Evolutionary conservation across 202 grass and related monocot species (phyloP), one percentile per base, ranked within the genome.

Genomic region (Elaeis oleifera): DNA sequence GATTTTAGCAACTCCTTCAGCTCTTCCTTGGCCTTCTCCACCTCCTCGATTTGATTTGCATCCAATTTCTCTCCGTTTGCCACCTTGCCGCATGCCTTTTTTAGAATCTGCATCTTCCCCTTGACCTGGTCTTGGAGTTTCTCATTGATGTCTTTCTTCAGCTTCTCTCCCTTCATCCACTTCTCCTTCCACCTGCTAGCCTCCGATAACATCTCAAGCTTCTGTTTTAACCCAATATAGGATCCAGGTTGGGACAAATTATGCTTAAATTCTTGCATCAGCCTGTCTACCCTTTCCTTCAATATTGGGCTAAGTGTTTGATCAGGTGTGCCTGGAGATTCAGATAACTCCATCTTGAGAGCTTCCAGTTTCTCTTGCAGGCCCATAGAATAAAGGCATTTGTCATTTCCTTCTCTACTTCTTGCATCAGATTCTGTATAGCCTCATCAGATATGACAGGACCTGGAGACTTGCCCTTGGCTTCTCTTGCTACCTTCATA

Each of bases 391-490:
- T 53, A 27, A 67, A 75, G 36, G 72, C 62, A 65, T 67, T 59
- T 67, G 44, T 25, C 56, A 75, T 58, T 67, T 75, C 72, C 63
- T 67, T 67, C 19, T 60, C 63, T 36, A 75, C 19, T 31, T 75
- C 63, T 67, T 75, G 22, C 1, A 25, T 67, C 18, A 60, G 18
- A 51, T 52, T 59, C 31, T 58, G 54, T 21, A 75, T 22, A n/a
- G 23, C 53, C 44, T 75, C 63, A 23, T 48, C 14, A 21, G 61
- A 75, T 23, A 75, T 67, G 16, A 25, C 13, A 11, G 26, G 24
- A 48, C 23, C 20, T n/a, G 56, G 49, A 29, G 20, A 24, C 18
- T 56, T 56, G 60, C 60, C 59, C 13, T 63, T 63, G 20, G 62
- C 52, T 60, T 75, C 53, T 36, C 20, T 16, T 23, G 72, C 61